These are phyloP conservation scores for Jaltomata sinuosa DNA, from an alignment of 257 asterid genomes.

Conservation along the genomic window DNA sequence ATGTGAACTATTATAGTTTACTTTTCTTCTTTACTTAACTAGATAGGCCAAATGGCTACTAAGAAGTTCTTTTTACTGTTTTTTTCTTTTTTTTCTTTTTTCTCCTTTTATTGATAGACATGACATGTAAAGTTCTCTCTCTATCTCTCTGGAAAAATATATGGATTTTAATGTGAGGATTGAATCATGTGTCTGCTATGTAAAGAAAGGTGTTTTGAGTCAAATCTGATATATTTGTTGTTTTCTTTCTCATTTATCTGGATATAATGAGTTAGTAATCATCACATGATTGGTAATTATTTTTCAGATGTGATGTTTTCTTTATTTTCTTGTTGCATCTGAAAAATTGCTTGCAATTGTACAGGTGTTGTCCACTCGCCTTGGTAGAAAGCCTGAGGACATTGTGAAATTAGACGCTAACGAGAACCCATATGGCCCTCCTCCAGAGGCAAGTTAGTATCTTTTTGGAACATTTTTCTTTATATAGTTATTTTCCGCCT, in stretches of 20 bases:
- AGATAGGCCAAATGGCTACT: not conserved
- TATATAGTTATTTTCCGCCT: not conserved
- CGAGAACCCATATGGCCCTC: conserved; percentile 98
- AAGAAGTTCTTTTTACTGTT: not conserved
- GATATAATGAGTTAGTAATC: not conserved
- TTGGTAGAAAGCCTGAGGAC: conserved; percentile 94
- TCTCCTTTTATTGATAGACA: not conserved
- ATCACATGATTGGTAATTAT: not conserved
- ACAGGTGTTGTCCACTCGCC: conserved; percentile 85
- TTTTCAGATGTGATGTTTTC: not conserved
- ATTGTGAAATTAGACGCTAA: conserved; percentile 88
- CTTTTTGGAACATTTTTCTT: not conserved
- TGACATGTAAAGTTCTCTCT: not conserved
- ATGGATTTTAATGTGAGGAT: not conserved
- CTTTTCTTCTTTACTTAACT: not conserved
- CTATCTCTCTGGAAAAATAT: not conserved
- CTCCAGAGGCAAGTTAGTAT: conserved; percentile 68
- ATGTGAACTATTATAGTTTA: not conserved
- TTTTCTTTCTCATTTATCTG: not conserved
- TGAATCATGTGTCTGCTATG: not conserved
- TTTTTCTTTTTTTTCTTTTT: not conserved
- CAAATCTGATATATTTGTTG: not conserved
- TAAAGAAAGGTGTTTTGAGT: not conserved
- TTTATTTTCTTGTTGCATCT: not conserved
- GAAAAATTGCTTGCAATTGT: not conserved